These are phyloP conservation scores for Komagataella pastoris DNA, from an alignment of 805 yeast genomes.

Conservation along the genomic window DNA sequence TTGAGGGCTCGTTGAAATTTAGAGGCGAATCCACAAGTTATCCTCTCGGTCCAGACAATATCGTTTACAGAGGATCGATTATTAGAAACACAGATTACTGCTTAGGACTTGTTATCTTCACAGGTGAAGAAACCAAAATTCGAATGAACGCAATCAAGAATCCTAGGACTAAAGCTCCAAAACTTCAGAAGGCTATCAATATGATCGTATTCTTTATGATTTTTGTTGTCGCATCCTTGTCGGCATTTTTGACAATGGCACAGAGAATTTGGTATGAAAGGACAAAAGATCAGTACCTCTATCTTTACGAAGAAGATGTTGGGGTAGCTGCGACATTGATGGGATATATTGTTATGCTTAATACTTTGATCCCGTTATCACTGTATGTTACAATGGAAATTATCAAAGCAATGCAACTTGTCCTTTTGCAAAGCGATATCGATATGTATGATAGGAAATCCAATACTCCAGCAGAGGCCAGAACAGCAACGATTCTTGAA, in stretches of 20 bases:
- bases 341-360: slow-evolving; percentile 96
- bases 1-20: slow-evolving; percentile 57
- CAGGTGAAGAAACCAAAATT: slow-evolving; percentile 93
- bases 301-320: slow-evolving; percentile 55
- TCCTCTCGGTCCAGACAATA: slow-evolving; percentile 69
- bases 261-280: slow-evolving; percentile 38
- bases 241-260: slow-evolving; percentile 76
- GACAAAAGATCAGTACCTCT: slow-evolving; percentile 49
- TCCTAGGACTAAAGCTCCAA: slow-evolving; percentile 89
- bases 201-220: slow-evolving; percentile 83
- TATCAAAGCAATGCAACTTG: slow-evolving; percentile 77
- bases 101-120: slow-evolving; percentile 74
- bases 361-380: slow-evolving; percentile 89
- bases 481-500: slow-evolving; percentile 90
- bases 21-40: slow-evolving; percentile 17
- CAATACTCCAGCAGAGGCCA: slow-evolving; percentile 87
- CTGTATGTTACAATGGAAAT: slow-evolving; percentile 95
- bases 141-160: slow-evolving; percentile 89
- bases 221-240: slow-evolving; percentile 53
- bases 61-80: slow-evolving; percentile 85
- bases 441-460: slow-evolving; percentile 85
- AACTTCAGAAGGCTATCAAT: slow-evolving; percentile 73
- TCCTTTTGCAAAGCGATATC: slow-evolving; percentile 75
- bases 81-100: slow-evolving; percentile 69
- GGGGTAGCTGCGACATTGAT: slow-evolving; percentile 82